Evolutionary conservation across 2,329 filamentous ascomycete species (phyloP), one percentile per base, ranked within the genome.

Genomic region (Thelonectria olida): DNA sequence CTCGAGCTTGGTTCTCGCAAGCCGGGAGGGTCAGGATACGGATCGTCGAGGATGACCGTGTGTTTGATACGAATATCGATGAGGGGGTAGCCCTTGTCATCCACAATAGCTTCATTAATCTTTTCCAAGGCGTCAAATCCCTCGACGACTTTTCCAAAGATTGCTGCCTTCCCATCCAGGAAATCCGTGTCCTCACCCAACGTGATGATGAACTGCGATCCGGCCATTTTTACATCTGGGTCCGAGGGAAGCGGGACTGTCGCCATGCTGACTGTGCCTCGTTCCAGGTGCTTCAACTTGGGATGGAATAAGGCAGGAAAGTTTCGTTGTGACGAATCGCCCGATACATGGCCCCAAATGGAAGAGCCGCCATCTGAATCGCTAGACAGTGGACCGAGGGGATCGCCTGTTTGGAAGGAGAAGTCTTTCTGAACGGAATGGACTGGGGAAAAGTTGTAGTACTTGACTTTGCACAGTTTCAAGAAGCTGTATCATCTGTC

Each of bases 391-490:
- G 94, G 95, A 12, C 96, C 95, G 54, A 98, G 89, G 12, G 95
- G 95, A 73, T 98, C 96, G 75, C 95, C 95, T 28, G 92, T 96
- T 79, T 98, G 95, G 79, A 97, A 97, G 63, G 94, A 97, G 79
- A 97, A 98, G 79, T 93, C 89, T 76, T 95, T 96, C 75, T 97
- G 96, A 36, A 99, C 88, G 68, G 90, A 93, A 80, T 97, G 92
- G 55, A 98, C 82, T 23, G 95, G 96, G 6, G 93, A 90, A 78
- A 96, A 98, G 82, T 98, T 98, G 88, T 97, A 99, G 82, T 98
- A 99, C 82, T 97, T 99, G 79, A 93, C 84, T 81, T 98, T 98
- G 88, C 96, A 97, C 71, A 99, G 92, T 85, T 99, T 98, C 58
- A 99, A 83, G 78, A 99, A 98, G 85, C 93, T 96, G 78, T 10